Evolutionary conservation across 2,329 filamentous ascomycete genomes (phyloP), one percentile per base, ranked within the genome.

Genomic region (Emergomyces pasteurianus): DNA sequence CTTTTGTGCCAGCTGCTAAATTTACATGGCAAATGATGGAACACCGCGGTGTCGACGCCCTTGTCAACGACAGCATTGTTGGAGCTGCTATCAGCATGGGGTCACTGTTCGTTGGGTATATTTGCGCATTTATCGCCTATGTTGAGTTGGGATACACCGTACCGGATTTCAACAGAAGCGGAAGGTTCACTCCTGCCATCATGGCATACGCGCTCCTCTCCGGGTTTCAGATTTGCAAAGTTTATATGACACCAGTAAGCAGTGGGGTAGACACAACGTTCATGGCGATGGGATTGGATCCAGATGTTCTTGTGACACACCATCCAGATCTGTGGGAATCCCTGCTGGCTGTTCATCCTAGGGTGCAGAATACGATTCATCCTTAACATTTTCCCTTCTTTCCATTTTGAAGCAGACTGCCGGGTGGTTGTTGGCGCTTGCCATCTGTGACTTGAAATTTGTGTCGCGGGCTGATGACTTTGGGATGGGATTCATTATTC

Each of bases 251-350:
- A 0, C 92, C 92, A 0, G 79, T 97, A 61, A 86, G 86, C 64
- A 92, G 87, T 68, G 92, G 92, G n/a, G 84, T 95, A 64, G 89
- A 95, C 66, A 95, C 92, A 0, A 89, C 96, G 63, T 96, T 96
- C 67, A 90, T 96, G 0, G 91, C 90, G 2, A 81, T 80, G 73
- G 83, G 81, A 1, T 86, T 83, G 82, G 82, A 84, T 71, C 82
- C 82, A 9, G 73, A 78, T 60, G 88, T 92, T 9, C 77, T 96
- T 78, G 87, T 90, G 71, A 79, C 83, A 49, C 86, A 94, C 61
- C 92, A 96, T 73, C 85, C 86, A 0, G 90, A 95, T 63, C 75
- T 97, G 54, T 96, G 92, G 73, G 78, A 85, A 18, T 81, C 84
- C 63, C 87, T 97, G 84, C 80, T 95, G 1, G 77, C 81, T 58